Evolutionary conservation across 108 stramenopile species (phyloP).

Genomic region (Asterionellopsis glacialis): DNA sequence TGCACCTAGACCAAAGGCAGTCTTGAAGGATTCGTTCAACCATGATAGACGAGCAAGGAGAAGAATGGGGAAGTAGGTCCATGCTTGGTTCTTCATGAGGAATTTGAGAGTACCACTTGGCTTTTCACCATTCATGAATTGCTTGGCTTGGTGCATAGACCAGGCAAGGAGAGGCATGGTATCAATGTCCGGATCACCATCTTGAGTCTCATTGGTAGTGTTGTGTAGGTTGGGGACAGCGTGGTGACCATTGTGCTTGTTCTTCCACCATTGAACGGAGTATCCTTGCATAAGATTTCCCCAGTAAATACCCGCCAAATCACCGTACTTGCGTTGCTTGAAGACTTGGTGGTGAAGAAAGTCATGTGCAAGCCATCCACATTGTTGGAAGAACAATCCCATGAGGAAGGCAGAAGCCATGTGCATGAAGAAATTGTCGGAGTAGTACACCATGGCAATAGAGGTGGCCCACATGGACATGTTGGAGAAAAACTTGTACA

Average conservation of each 20-base stretch:
- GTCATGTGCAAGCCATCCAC: slow-evolving; percentile 99
- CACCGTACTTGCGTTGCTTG: slow-evolving; percentile 88
- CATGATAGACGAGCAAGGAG: slow-evolving; percentile 93
- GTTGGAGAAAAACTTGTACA: slow-evolving; percentile 88
- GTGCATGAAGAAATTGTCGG: slow-evolving; percentile 69
- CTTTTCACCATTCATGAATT: slow-evolving; percentile 62
- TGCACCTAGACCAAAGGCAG: slow-evolving; percentile 85
- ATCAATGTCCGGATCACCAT: slow-evolving; percentile 96
- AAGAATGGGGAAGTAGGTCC: slow-evolving; percentile 95
- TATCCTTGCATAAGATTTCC: slow-evolving; percentile 95
- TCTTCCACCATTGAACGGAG: slow-evolving; percentile 95
- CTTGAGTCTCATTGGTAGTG: slow-evolving; percentile 63
- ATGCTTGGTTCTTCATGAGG: slow-evolving; percentile 83
- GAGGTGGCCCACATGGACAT: slow-evolving; percentile 82
- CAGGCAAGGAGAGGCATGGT: slow-evolving; percentile 99
- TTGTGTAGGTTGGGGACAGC: slow-evolving; percentile 97
- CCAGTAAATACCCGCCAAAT: slow-evolving; percentile 89
- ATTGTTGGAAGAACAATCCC: slow-evolving; percentile 98
- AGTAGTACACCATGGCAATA: slow-evolving; percentile 67
- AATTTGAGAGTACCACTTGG: slow-evolving; percentile 76
- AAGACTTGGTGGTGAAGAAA: slow-evolving; percentile 98
- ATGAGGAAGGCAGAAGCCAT: slow-evolving; percentile 82
- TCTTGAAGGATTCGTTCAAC: slow-evolving; percentile 93
- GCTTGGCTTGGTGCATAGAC: slow-evolving; percentile 92
- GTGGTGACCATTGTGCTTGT: slow-evolving; percentile 99